Conservation (phyloP, 805 yeast species). For the Kregervanrija fluxuum region DNA sequence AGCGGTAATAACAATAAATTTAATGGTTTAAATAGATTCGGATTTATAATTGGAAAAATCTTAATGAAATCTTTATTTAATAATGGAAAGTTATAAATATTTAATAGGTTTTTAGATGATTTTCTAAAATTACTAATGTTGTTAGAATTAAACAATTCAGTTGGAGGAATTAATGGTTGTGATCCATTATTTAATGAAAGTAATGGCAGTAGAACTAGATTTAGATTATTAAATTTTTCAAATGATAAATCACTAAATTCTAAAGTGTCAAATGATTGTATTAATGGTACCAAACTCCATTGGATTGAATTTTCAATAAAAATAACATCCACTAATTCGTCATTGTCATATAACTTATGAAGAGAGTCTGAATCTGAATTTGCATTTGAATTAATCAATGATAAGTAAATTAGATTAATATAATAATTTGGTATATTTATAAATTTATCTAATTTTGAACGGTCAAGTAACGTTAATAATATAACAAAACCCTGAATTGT, state of each 20-base stretch:
- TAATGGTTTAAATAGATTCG: conserved; percentile 39
- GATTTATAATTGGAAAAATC: conserved; percentile 23
- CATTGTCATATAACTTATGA: not conserved
- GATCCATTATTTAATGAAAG: not conserved
- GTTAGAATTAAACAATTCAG: conserved; percentile 4
- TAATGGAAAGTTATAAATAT: not conserved
- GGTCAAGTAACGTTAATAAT: no score
- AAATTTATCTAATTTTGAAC: no score
- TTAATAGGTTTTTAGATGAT: not conserved
- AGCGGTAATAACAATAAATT: conserved; percentile 35
- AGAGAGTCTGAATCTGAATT: no score
- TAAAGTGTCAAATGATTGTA: conserved; percentile 34
- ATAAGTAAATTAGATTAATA: no score
- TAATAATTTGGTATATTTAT: no score
- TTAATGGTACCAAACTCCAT: conserved; percentile 28
- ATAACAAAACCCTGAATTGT: no score
- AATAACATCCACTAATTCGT: conserved; percentile 18
- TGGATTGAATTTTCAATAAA: conserved; percentile 15
- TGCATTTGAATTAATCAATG: no score
- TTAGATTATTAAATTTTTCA: not conserved
- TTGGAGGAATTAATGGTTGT: conserved; percentile 1
- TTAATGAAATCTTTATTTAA: not conserved
- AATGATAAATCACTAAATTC: not conserved
- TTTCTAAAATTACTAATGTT: not conserved
- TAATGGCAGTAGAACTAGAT: conserved; percentile 7